Evolutionary conservation across 768 basidiomycete species (phyloP), one percentile per base, ranked within the genome.

Genomic region (Russula earlei): DNA sequence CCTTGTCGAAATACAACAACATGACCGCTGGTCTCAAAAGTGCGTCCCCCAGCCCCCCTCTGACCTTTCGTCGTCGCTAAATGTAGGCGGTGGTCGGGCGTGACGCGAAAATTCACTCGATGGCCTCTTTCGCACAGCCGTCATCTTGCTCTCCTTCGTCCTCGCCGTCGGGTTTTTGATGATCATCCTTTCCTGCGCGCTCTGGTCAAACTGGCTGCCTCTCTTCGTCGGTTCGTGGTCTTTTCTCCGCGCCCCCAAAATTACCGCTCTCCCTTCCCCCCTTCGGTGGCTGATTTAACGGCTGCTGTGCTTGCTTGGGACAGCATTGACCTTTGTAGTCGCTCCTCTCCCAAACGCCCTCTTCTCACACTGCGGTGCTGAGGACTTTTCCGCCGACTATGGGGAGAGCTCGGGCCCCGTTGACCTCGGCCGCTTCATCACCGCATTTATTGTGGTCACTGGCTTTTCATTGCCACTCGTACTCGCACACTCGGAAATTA

Each of bases 131-230:
- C 19, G 10, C 61, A 46, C 67, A 97, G 94, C 92, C 66, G 93
- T 98, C 61, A 93, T 98, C 64, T 77, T 97, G 51, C 84, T 99
- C 44, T 94, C 96, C 1, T 97, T 99, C 72, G 91, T 97, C 51
- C 85, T 99, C 48, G 96, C 96, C 6, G 80, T 95, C 15, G 96
- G 96, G n/a, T 99, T 99, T 75, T 74, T 99, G 55, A 81, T 98
- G 67, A 90, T 98, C 66, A 99, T 99, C 69, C 84, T 99, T 22
- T 91, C 91, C 1, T 98, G 96, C 68, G 96, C 96, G 7, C 74
- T 98, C 29, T 98, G 87, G 85, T 74, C 82, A 14, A 99, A 99
- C 69, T 99, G 96, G 96, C 77, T 98, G 20, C 96, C 96, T 33
- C 77, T 99, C 49, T 78, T 98, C 61, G 95, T 97, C 61, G 96